Conservation (phyloP, 2,329 filamentous ascomycete species). For the Fusarium tjaetaba region DNA sequence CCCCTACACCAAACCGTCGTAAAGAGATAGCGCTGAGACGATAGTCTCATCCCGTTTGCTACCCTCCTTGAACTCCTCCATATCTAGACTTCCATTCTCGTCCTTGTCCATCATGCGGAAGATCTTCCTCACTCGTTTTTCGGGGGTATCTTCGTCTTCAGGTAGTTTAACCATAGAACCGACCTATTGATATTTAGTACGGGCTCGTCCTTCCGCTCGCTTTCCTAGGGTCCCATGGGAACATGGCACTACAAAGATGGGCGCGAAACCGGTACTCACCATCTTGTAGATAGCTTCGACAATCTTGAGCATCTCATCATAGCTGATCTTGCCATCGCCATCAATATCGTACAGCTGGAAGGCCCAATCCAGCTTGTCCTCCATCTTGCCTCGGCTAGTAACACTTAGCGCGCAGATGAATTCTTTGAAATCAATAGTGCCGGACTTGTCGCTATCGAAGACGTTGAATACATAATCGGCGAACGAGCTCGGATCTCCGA, state of each 20-base stretch:
- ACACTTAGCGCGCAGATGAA: conserved; percentile 99
- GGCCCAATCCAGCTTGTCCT: conserved; percentile 99
- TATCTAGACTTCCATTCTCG: conserved; percentile 95
- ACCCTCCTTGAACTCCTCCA: conserved; percentile 98
- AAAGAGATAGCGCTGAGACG: conserved; percentile 93
- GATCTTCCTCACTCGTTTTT: conserved; percentile 98
- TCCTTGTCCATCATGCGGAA: conserved; percentile 99
- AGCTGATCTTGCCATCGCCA: conserved; percentile 98
- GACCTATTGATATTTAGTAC: conserved; percentile 66
- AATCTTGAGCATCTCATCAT: conserved; percentile 98
- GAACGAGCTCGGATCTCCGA: conserved; percentile 96
- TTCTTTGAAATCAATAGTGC: conserved; percentile 99
- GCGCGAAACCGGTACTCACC: conserved; percentile 63
- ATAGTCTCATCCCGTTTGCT: conserved; percentile 99
- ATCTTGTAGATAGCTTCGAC: conserved; percentile 99
- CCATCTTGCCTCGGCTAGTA: conserved; percentile 97
- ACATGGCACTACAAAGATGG: not conserved
- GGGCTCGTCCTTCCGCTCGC: not conserved
- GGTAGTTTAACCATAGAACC: conserved; percentile 99
- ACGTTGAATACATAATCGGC: conserved; percentile 99
- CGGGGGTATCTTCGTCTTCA: conserved; percentile 97
- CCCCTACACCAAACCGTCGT: conserved; percentile 87
- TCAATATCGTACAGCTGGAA: conserved; percentile 99
- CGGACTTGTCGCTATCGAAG: conserved; percentile 96
- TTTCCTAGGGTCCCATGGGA: not conserved